phyloP scores from a whole-genome alignment of 306 rosid species.

The Psophocarpus tetragonolobus region DNA sequence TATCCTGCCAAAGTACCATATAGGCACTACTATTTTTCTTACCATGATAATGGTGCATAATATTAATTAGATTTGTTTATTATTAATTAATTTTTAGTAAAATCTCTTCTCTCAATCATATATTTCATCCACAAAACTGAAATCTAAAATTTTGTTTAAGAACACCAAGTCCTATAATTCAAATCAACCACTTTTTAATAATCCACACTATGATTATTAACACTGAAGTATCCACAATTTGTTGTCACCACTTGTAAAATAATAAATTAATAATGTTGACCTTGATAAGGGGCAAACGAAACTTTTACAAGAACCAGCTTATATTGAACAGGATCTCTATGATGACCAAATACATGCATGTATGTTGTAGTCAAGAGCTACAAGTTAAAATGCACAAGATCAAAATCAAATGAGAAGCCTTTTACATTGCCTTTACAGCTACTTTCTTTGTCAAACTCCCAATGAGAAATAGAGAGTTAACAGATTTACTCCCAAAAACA shows the following conservation, averaged over 20 bases:
- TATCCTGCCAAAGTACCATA: not conserved
- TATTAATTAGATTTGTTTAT: too few species aligned
- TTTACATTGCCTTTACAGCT: not conserved
- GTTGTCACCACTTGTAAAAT: not conserved
- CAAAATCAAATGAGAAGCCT: slow-evolving; percentile 15
- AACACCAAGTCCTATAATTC: too few species aligned
- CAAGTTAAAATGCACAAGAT: slow-evolving; percentile 10
- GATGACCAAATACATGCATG: not conserved
- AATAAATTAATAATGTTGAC: not conserved
- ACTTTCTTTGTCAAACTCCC: slow-evolving; percentile 22
- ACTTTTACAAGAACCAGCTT: not conserved
- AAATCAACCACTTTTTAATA: too few species aligned
- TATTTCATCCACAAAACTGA: too few species aligned
- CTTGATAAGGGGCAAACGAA: not conserved
- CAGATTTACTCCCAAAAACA: slow-evolving; percentile 6
- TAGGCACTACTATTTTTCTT: not conserved
- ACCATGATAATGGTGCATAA: too few species aligned
- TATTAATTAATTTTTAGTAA: too few species aligned
- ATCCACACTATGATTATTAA: too few species aligned
- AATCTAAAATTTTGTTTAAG: too few species aligned
- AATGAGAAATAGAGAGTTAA: not conserved
- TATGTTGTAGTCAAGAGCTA: not conserved
- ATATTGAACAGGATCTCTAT: not conserved
- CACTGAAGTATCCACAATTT: not conserved
- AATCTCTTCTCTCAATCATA: too few species aligned